phyloP scores from a whole-genome alignment of 305 asterid genomes.

The Ajuga reptans region DNA sequence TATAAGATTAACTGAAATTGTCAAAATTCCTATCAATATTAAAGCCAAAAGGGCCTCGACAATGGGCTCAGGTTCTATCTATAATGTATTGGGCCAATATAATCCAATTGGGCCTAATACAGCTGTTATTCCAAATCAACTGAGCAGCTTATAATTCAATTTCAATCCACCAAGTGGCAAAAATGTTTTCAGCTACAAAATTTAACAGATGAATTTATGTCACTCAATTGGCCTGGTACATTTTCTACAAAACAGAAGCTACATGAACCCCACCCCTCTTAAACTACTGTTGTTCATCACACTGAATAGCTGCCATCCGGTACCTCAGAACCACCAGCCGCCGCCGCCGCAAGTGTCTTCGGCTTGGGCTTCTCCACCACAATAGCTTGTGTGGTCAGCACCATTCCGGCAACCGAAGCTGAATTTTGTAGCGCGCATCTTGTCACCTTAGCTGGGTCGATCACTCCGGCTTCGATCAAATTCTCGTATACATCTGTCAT shows the following conservation, averaged over 20 bases:
- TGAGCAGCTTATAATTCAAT: too few relatives aligned
- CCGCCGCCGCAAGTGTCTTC: constrained; percentile 29
- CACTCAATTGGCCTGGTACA: neutral
- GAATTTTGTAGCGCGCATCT: constrained; percentile 94
- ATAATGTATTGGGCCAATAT: neutral
- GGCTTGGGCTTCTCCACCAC: constrained; percentile 75
- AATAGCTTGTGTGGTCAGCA: constrained; percentile 91
- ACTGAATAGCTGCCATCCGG: constrained; percentile 35
- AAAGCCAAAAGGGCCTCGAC: too few relatives aligned
- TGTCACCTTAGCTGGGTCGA: constrained; percentile 96
- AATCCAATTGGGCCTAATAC: too few relatives aligned
- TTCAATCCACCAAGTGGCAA: constrained; percentile 5
- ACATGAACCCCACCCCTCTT: neutral
- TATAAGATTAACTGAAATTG: too few relatives aligned
- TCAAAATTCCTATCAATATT: too few relatives aligned
- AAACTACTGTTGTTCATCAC: constrained; percentile 17
- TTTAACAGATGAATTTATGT: neutral
- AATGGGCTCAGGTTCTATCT: neutral
- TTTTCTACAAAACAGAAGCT: constrained; percentile 13
- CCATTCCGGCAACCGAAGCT: constrained; percentile 98
- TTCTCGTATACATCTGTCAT: constrained; percentile 76
- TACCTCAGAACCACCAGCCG: constrained; percentile 31
- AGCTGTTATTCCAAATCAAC: too few relatives aligned
- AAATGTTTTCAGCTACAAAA: constrained; percentile 5
- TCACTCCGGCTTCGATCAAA: constrained; percentile 75